Evolutionary conservation across 805 yeast genomes (phyloP).

Genomic region (Candida silvicultrix): DNA sequence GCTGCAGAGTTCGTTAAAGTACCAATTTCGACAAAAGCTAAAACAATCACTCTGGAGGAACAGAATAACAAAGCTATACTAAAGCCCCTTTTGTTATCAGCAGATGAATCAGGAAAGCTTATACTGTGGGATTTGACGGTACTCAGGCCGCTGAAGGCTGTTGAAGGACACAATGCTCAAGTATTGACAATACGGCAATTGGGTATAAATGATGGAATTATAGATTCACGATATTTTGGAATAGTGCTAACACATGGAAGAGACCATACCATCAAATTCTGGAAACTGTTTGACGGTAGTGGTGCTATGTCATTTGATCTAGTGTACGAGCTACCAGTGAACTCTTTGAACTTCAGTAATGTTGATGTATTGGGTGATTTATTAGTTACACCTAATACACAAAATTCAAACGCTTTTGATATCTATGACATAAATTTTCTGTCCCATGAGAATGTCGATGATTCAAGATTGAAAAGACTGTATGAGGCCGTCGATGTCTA

Average conservation of each 20-base stretch:
- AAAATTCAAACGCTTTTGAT: slow-evolving; percentile 59
- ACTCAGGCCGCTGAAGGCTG: slow-evolving; percentile 47
- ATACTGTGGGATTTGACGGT: slow-evolving; percentile 59
- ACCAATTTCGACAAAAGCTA: not conserved
- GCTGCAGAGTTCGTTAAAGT: slow-evolving; percentile 20
- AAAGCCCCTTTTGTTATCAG: slow-evolving; percentile 38
- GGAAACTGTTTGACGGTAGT: slow-evolving; percentile 28
- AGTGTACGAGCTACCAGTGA: slow-evolving; percentile 55
- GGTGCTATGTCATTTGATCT: not conserved
- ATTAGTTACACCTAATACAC: slow-evolving; percentile 56
- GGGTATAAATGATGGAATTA: slow-evolving; percentile 21
- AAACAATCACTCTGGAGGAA: not conserved
- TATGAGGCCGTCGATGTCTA: slow-evolving; percentile 19
- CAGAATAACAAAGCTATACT: slow-evolving; percentile 1
- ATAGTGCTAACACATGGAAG: slow-evolving; percentile 57
- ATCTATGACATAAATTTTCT: slow-evolving; percentile 37
- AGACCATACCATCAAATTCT: slow-evolving; percentile 48
- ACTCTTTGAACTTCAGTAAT: slow-evolving; percentile 66
- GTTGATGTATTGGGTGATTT: slow-evolving; percentile 35
- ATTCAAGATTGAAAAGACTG: slow-evolving; percentile 14
- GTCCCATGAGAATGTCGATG: slow-evolving; percentile 8
- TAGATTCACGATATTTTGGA: slow-evolving; percentile 28
- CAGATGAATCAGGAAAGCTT: slow-evolving; percentile 58
- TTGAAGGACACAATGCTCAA: slow-evolving; percentile 53
- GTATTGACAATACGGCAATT: slow-evolving; percentile 44